Evolutionary conservation across 331 rosid species (phyloP).

Genomic region (Pyracantha coccinea): DNA sequence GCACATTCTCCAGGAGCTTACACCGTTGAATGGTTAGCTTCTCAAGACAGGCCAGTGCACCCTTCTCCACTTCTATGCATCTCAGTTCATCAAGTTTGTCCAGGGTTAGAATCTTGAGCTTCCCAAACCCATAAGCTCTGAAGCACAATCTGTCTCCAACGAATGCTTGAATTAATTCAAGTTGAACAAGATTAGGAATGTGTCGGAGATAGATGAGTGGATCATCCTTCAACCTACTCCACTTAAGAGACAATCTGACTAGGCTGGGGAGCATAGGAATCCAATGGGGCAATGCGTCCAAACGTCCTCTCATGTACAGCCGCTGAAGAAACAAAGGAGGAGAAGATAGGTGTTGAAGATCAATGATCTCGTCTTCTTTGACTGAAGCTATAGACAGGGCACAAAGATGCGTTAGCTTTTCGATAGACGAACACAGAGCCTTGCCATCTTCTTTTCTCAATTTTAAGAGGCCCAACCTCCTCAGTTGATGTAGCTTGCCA

Average conservation of each 20-base stretch:
- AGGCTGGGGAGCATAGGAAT: slow-evolving; percentile 9
- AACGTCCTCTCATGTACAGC: slow-evolving; percentile 4
- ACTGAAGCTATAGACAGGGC: neutral
- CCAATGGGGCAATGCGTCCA: slow-evolving; percentile 8
- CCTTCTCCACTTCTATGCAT: neutral
- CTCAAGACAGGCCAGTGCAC: slow-evolving; percentile 12
- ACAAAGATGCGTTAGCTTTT: slow-evolving; percentile 1
- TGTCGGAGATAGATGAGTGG: slow-evolving; percentile 1
- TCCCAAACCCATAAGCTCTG: slow-evolving; percentile 9
- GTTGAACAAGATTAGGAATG: slow-evolving; percentile 13
- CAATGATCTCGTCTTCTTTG: neutral
- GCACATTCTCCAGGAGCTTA: slow-evolving; percentile 11
- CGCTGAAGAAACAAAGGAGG: slow-evolving; percentile 6
- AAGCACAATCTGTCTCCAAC: slow-evolving; percentile 11
- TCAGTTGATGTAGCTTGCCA: slow-evolving; percentile 10
- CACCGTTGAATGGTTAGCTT: neutral
- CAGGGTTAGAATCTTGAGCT: neutral
- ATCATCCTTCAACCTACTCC: slow-evolving; percentile 9
- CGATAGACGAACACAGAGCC: slow-evolving; percentile 10
- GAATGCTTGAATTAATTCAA: neutral
- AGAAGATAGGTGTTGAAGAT: slow-evolving; percentile 3
- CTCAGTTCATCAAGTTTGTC: neutral
- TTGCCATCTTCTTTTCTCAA: slow-evolving; percentile 2
- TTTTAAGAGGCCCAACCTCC: slow-evolving; percentile 5
- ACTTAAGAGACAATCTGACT: neutral